phyloP scores from a whole-genome alignment of 768 basidiomycete species.

The Suillus spraguei region DNA sequence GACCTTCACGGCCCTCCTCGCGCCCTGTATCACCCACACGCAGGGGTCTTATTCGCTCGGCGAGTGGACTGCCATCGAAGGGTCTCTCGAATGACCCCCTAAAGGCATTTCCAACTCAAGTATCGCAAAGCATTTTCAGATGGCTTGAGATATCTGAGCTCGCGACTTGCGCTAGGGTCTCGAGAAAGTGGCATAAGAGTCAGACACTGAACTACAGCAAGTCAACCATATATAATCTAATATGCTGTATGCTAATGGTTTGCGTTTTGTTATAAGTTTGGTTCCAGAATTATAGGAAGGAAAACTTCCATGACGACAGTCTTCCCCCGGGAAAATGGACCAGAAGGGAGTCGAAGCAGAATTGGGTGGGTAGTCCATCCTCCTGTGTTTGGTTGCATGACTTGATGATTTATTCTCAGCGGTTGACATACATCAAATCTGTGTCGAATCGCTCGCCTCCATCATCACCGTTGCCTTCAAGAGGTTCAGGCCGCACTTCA shows the following conservation, averaged over 20 bases:
- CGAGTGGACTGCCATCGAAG: constrained; percentile 24
- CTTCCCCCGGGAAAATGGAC: constrained; percentile 88
- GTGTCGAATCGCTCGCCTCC: constrained; percentile 42
- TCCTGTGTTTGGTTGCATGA: constrained; percentile 9
- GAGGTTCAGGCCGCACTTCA: constrained; percentile 51
- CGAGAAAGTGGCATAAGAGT: constrained; percentile 84
- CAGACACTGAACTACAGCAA: constrained; percentile 90
- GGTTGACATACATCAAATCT: constrained; percentile 47
- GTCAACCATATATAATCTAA: constrained; percentile 16
- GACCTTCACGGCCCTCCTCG: constrained; percentile 43
- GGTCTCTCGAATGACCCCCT: constrained; percentile 55
- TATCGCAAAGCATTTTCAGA: constrained; percentile 78
- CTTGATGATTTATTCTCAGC: constrained; percentile 39
- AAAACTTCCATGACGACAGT: constrained; percentile 81
- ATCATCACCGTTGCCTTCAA: constrained; percentile 37
- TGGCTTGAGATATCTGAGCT: constrained; percentile 64
- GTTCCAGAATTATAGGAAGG: constrained; percentile 91
- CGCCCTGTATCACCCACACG: constrained; percentile 38
- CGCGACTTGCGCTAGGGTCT: constrained; percentile 78
- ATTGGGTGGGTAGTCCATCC: constrained; percentile 61
- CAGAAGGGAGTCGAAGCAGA: constrained; percentile 90
- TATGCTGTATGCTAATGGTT: neutral
- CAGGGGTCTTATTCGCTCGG: constrained; percentile 20
- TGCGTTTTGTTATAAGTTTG: constrained; percentile 59
- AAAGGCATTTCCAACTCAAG: constrained; percentile 73